Base-by-base conservation (phyloP, 768 basidiomycete genomes). In the Termitomyces sp. region DNA sequence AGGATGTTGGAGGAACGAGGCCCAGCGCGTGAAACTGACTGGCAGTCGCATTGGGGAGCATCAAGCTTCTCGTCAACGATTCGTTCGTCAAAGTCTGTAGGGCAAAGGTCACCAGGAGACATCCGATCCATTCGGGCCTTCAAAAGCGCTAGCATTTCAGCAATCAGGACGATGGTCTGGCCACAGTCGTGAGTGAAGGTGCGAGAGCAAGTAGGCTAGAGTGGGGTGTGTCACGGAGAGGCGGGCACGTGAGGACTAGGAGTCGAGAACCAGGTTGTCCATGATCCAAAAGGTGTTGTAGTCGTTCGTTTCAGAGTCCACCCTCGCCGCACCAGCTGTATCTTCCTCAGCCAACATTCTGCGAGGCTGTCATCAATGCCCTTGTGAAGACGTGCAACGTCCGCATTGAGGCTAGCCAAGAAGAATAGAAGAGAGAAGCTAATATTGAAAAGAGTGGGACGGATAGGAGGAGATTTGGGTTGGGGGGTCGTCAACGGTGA, bases 301-400 rank as follows among this genome's bases (percentile, higher is more conserved):
- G 43, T 68, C 64, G 54, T 61, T 63, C 64, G 62, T 70, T 58
- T 54, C 64, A 52, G 63, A 55, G 55, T 63, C 64, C 60, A 61
- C 67, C 67, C 60, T 69, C 57, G 54, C 62, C 62, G 58, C 67
- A 65, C 69, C 65, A 65, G 58, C 64, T 63, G 63, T 22, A 65
- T 60, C 66, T 67, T 63, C 61, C 70, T 62, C 48, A 67, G 63
- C 61, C 63, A 61, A 62, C 60, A 64, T 59, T 54, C 58, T 60
- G 61, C 45, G 52, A 47, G 43, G 62, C 64, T 62, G 58, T 56
- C 60, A 65, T 60, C 52, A 59, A 62, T 62, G 58, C 52, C 49
- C 62, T 61, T 61, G 63, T 49, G 62, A 55, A 68, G 63, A 59
- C 71, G 74, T 73, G 22, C 74, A 74, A 76, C 72, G 74, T 68